Evolutionary conservation across 192 early-diverging fungal species (phyloP).

Genomic region (Helicostylum pulchrum): DNA sequence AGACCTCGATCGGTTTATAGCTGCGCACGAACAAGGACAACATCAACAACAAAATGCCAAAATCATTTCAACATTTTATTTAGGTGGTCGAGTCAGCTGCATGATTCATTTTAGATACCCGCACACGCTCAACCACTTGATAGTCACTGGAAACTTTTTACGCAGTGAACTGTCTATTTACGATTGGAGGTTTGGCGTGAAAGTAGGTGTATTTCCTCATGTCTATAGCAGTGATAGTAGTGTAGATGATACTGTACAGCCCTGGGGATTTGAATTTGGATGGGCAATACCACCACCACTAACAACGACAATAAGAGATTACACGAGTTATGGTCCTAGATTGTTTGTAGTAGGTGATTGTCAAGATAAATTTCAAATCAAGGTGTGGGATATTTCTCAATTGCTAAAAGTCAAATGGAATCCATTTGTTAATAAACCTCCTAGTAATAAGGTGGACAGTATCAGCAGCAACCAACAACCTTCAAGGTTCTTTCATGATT

Average conservation of each 20-base stretch:
- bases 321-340: slow-evolving; percentile 13
- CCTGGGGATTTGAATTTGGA: slow-evolving; percentile 26
- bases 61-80: slow-evolving; percentile 15
- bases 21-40: not conserved
- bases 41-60: not conserved
- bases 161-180: slow-evolving; percentile 30
- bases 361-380: slow-evolving; percentile 24
- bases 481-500: slow-evolving; percentile 2
- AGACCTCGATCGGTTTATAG: not conserved
- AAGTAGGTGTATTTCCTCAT: slow-evolving; percentile 22
- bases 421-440: not conserved
- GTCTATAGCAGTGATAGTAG: no score
- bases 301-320: not conserved
- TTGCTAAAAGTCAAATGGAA: slow-evolving; percentile 20
- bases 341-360: slow-evolving; percentile 29
- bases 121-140: slow-evolving; percentile 30
- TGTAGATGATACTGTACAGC: slow-evolving; percentile 3
- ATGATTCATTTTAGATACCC: slow-evolving; percentile 35
- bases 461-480: not conserved
- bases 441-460: not conserved
- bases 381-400: slow-evolving; percentile 31
- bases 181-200: slow-evolving; percentile 35
- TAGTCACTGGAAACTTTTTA: slow-evolving; percentile 25
- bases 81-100: slow-evolving; percentile 31
- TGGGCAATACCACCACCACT: no score